These are phyloP conservation scores for Boletus rufocinnamomeus DNA, from an alignment of 768 basidiomycete genomes.

Conservation along the genomic window DNA sequence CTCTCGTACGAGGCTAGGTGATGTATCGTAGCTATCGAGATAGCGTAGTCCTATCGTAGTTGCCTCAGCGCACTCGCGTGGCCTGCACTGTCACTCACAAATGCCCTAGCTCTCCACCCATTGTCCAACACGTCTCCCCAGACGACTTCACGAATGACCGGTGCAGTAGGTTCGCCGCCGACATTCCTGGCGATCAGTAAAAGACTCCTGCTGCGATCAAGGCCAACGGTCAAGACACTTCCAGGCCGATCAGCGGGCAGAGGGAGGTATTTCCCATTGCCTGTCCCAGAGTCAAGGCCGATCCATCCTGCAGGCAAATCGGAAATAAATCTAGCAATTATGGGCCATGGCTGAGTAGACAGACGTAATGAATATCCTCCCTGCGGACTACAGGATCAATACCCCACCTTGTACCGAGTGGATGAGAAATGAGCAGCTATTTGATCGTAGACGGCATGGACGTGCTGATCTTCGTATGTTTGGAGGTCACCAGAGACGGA, in stretches of 20 bases:
- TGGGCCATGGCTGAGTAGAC: slow-evolving; percentile 77
- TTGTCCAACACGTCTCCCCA: slow-evolving; percentile 74
- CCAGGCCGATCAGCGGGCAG: slow-evolving; percentile 63
- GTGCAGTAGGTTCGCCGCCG: slow-evolving; percentile 39
- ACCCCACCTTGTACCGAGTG: slow-evolving; percentile 79
- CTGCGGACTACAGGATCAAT: not conserved
- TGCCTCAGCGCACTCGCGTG: not conserved
- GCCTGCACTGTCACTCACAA: slow-evolving; percentile 53
- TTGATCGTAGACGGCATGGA: slow-evolving; percentile 81
- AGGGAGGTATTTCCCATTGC: slow-evolving; percentile 96
- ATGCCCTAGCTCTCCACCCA: slow-evolving; percentile 75
- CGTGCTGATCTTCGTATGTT: slow-evolving; percentile 70
- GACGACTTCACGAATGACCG: slow-evolving; percentile 65
- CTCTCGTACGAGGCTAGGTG: slow-evolving; percentile 84
- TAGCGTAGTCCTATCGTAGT: slow-evolving; percentile 81
- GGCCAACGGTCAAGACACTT: slow-evolving; percentile 72
- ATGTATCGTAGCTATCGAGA: slow-evolving; percentile 97
- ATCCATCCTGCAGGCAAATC: slow-evolving; percentile 74
- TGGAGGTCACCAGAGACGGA: slow-evolving; percentile 51
- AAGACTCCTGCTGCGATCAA: slow-evolving; percentile 81
- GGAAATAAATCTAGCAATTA: slow-evolving; percentile 74
- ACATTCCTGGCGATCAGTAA: slow-evolving; percentile 73
- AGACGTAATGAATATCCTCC: not conserved
- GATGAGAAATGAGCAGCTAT: slow-evolving; percentile 88
- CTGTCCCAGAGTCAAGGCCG: slow-evolving; percentile 93